Evolutionary conservation across 2,329 filamentous ascomycete genomes (phyloP).

Genomic region (Nemania sp.): DNA sequence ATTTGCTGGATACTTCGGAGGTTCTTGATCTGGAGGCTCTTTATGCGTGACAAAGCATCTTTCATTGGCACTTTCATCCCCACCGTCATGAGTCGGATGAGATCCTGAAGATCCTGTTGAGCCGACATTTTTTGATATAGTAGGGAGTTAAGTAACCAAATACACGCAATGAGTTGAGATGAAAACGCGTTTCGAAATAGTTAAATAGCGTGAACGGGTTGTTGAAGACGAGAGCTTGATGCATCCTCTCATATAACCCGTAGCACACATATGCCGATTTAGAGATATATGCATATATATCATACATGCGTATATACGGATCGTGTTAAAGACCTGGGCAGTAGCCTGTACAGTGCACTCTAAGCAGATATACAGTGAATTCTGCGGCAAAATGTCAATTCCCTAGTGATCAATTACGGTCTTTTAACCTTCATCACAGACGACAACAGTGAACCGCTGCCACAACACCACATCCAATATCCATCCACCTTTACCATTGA

Average conservation of each 20-base stretch:
- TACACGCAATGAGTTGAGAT: background rate
- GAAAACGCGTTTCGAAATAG: constrained; percentile 12
- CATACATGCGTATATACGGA: constrained; percentile 7
- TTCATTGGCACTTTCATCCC: constrained; percentile 68
- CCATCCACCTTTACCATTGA: constrained; percentile 7
- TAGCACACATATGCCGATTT: background rate
- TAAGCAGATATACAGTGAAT: background rate
- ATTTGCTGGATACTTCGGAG: constrained; percentile 69
- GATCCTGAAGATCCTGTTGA: constrained; percentile 70
- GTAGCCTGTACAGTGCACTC: background rate
- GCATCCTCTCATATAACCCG: background rate
- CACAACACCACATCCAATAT: constrained; percentile 16
- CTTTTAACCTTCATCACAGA: constrained; percentile 11
- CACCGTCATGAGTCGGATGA: constrained; percentile 69
- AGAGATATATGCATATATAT: constrained; percentile 4
- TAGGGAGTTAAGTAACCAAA: background rate
- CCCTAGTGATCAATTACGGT: no score
- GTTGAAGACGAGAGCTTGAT: background rate
- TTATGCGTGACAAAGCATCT: constrained; percentile 69
- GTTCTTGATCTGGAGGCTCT: constrained; percentile 65
- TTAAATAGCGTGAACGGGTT: background rate
- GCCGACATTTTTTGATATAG: constrained; percentile 59
- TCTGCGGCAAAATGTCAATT: background rate
- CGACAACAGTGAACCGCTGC: constrained; percentile 11
- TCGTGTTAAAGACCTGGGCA: background rate